Evolutionary conservation across 1,284 basidiomycete species (phyloP).

Genomic region (Taiwanofungus camphoratus): DNA sequence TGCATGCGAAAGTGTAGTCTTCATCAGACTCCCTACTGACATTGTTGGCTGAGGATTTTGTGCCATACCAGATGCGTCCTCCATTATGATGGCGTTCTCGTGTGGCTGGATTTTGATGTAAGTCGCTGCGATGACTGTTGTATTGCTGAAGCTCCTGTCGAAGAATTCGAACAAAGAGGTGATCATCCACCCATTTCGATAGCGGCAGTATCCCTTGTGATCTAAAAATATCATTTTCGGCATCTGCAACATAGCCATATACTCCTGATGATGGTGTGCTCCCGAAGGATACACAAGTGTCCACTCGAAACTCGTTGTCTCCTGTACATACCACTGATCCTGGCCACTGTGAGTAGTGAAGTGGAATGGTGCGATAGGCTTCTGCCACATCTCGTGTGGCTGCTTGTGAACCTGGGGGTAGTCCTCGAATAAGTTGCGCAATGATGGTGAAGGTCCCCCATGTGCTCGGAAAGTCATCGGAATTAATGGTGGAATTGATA

Average conservation of each 20-base stretch:
- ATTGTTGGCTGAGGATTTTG: conserved; percentile 13
- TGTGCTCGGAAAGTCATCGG: conserved; percentile 14
- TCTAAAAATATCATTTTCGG: conserved; percentile 15
- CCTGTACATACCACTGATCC: conserved; percentile 20
- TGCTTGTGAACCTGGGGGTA: conserved; percentile 18
- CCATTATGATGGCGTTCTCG: conserved; percentile 17
- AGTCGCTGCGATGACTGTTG: neutral
- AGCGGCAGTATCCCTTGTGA: conserved; percentile 10
- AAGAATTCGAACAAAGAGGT: conserved; percentile 5
- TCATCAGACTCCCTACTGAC: conserved; percentile 19
- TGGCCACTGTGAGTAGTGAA: conserved; percentile 17
- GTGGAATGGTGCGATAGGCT: conserved; percentile 15
- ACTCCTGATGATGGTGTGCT: conserved; percentile 4
- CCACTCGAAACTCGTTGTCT: conserved; percentile 3
- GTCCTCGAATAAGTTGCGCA: conserved; percentile 9
- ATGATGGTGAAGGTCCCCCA: conserved; percentile 19
- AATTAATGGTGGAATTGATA: conserved; percentile 10
- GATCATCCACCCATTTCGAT: conserved; percentile 18
- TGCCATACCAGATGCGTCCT: conserved; percentile 28
- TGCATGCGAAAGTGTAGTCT: conserved; percentile 12
- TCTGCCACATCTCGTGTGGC: conserved; percentile 15
- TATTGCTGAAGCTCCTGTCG: conserved; percentile 2
- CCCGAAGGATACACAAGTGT: conserved; percentile 3
- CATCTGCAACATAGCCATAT: conserved; percentile 5
- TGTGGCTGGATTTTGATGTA: neutral